Percentiles rank a stretch among this genome's conserved stretches.
Conservation (phyloP, 2,329 filamentous ascomycete genomes). For the Xylaria multiplex region DNA sequence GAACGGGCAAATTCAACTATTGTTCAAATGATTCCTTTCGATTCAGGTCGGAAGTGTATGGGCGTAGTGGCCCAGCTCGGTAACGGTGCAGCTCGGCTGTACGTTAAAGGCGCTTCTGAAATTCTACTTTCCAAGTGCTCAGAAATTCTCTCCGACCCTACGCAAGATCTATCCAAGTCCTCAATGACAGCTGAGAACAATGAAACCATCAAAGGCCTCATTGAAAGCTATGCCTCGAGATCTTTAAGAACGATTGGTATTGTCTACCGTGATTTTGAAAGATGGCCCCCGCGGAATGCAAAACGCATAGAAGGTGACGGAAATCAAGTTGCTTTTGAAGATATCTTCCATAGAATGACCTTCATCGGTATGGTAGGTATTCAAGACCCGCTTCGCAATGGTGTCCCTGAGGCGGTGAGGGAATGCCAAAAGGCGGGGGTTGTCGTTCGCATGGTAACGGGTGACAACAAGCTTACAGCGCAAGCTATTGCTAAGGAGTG, state of each 20-base stretch:
- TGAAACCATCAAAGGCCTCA: slow-evolving; percentile 70
- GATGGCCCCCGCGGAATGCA: slow-evolving; percentile 79
- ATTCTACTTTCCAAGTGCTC: slow-evolving; percentile 69
- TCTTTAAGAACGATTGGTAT: slow-evolving; percentile 88
- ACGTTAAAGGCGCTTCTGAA: slow-evolving; percentile 73
- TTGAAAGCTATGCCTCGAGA: slow-evolving; percentile 79
- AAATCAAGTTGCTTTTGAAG: slow-evolving; percentile 71
- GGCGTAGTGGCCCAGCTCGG: slow-evolving; percentile 65
- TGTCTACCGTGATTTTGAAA: slow-evolving; percentile 83
- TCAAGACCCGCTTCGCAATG: slow-evolving; percentile 80
- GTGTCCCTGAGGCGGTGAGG: slow-evolving; percentile 77
- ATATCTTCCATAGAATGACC: slow-evolving; percentile 73
- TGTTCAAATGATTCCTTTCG: slow-evolving; percentile 77
- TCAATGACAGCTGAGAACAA: slow-evolving; percentile 63
- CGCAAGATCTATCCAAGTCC: slow-evolving; percentile 54
- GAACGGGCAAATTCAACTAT: slow-evolving; percentile 69
- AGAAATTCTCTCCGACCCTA: slow-evolving; percentile 61
- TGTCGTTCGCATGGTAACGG: slow-evolving; percentile 85
- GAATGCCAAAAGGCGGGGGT: slow-evolving; percentile 81
- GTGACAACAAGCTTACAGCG: slow-evolving; percentile 82
- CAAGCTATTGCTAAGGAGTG: slow-evolving; percentile 82
- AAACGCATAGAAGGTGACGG: slow-evolving; percentile 65
- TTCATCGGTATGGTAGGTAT: slow-evolving; percentile 80
- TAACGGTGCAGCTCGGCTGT: slow-evolving; percentile 64
- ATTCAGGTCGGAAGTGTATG: slow-evolving; percentile 80